These are phyloP conservation scores for Hypoxylon sp. DNA, from an alignment of 2,329 filamentous ascomycete species.

Conservation along the genomic window DNA sequence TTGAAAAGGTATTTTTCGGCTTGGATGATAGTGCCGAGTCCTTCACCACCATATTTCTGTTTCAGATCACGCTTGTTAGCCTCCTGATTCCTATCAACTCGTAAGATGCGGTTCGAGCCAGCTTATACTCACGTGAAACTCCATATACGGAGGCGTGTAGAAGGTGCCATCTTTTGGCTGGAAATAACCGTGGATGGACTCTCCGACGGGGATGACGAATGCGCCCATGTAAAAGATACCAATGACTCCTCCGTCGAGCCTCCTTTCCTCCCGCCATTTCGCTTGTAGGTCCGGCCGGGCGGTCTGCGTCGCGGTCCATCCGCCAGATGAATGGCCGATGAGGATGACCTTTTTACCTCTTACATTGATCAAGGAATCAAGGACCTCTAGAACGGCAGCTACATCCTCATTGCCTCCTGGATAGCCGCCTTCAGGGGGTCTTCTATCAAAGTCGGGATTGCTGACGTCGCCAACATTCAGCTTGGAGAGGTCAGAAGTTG, in stretches of 20 bases:
- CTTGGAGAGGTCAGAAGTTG: constrained; percentile 49
- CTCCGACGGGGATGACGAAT: constrained; percentile 51
- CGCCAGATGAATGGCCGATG: constrained; percentile 52
- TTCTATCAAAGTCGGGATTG: constrained; percentile 45
- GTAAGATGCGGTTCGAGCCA: too few species aligned
- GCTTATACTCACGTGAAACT: constrained; percentile 49
- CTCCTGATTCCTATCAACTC: neutral
- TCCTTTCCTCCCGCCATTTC: constrained; percentile 35
- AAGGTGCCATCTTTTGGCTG: constrained; percentile 47
- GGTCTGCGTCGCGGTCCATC: constrained; percentile 53
- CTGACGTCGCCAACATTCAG: constrained; percentile 45
- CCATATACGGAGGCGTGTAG: constrained; percentile 46
- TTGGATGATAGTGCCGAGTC: constrained; percentile 47
- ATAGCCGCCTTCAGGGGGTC: constrained; percentile 49
- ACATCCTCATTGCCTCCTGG: constrained; percentile 45
- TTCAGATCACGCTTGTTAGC: neutral
- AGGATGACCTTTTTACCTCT: constrained; percentile 51
- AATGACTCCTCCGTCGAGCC: constrained; percentile 46
- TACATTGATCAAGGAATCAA: constrained; percentile 25
- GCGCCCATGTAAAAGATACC: constrained; percentile 51
- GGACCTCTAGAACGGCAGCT: constrained; percentile 21
- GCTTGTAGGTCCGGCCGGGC: constrained; percentile 49
- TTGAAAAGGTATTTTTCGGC: constrained; percentile 50
- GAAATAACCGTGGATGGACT: constrained; percentile 52
- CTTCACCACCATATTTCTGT: constrained; percentile 38